phyloP scores from a whole-genome alignment of 495 filamentous ascomycete species.

The Lasiosphaeria miniovina region DNA sequence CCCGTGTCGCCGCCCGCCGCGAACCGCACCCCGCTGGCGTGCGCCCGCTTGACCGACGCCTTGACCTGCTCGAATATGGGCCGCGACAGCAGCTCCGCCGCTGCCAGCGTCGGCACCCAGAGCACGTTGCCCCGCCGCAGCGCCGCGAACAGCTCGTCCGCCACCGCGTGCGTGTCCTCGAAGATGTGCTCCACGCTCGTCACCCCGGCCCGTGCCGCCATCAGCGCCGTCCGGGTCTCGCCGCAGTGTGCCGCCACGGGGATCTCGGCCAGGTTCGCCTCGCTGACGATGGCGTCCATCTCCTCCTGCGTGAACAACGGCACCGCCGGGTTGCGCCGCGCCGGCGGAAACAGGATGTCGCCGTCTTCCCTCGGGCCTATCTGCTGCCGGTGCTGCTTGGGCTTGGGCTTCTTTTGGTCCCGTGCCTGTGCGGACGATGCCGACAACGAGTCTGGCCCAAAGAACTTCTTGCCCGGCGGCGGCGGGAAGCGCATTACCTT shows the following conservation, averaged over 20 bases:
- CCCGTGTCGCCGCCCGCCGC: conserved; percentile 52
- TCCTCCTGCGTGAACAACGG: conserved; percentile 46
- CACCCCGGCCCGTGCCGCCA: conserved; percentile 49
- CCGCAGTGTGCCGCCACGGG: conserved; percentile 48
- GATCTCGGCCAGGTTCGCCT: conserved; percentile 37
- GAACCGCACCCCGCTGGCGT: conserved; percentile 40
- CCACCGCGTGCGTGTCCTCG: conserved; percentile 32
- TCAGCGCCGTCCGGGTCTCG: conserved; percentile 40
- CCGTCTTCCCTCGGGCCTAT: too few species aligned
- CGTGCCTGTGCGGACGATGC: too few species aligned
- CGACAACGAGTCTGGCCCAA: too few species aligned
- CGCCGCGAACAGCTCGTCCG: conserved; percentile 34
- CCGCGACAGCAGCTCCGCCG: conserved; percentile 29
- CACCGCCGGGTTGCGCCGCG: conserved; percentile 40
- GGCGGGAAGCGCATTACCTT: conserved; percentile 45
- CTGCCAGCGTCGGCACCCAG: conserved; percentile 50
- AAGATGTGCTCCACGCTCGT: conserved; percentile 52
- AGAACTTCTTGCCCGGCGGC: too few species aligned
- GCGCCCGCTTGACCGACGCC: conserved; percentile 16
- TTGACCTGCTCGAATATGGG: conserved; percentile 31
- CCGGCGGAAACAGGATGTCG: conserved; percentile 26
- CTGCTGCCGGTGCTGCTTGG: conserved; percentile 18
- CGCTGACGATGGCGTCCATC: conserved; percentile 50
- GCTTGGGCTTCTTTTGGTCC: too few species aligned
- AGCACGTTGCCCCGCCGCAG: conserved; percentile 41